Conservation (phyloP, 306 rosid species). For the Dicorynia guianensis region DNA sequence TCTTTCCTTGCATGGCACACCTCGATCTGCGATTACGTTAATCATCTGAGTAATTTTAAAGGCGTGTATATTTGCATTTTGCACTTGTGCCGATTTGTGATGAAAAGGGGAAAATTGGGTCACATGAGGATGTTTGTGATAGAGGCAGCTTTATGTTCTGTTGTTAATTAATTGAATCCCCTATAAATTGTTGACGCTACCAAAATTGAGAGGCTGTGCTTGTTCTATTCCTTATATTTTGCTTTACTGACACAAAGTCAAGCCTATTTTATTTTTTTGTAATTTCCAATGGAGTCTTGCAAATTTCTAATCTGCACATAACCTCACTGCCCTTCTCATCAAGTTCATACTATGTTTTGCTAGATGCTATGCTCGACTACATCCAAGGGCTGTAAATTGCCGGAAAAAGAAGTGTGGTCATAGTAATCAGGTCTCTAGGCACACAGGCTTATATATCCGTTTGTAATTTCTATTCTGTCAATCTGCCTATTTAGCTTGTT, state of each 20-base stretch:
- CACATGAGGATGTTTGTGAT: neutral
- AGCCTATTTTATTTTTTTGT: neutral
- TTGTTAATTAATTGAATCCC: neutral
- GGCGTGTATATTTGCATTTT: neutral
- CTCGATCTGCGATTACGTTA: neutral
- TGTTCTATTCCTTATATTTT: neutral
- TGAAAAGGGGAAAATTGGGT: neutral
- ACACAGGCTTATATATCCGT: too few relatives aligned
- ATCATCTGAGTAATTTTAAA: neutral
- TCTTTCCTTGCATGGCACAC: slow-evolving; percentile 50
- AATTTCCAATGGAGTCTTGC: neutral
- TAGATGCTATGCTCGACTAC: slow-evolving; percentile 76
- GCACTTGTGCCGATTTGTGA: neutral
- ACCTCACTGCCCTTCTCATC: too few relatives aligned
- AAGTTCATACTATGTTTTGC: neutral
- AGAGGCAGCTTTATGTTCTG: neutral
- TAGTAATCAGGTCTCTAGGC: slow-evolving; percentile 84
- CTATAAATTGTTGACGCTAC: neutral
- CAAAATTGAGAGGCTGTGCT: neutral
- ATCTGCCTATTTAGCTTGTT: too few relatives aligned
- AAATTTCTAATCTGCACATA: neutral
- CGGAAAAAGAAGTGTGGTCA: slow-evolving; percentile 78
- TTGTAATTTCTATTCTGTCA: neutral
- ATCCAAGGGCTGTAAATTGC: slow-evolving; percentile 77
- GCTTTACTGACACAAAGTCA: neutral